Evolutionary conservation across 1,284 basidiomycete species (phyloP), one percentile per base, ranked within the genome.

Genomic region (Malassezia obtusa): DNA sequence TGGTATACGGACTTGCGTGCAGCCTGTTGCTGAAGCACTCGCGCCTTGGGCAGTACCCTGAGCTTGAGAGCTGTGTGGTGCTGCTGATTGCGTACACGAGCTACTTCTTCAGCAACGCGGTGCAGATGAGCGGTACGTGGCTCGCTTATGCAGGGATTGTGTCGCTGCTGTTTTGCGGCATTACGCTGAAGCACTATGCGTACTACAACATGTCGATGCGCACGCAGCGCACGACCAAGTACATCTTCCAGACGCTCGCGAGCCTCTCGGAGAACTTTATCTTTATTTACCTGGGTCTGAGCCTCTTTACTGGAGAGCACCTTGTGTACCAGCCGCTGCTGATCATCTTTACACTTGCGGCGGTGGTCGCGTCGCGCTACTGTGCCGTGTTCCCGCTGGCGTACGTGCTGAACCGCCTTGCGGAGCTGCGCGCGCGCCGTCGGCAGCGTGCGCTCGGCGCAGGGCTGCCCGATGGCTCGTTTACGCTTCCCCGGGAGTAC

Each of bases 131-230:
- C 62, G 38, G 35, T 36, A 21, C 17, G 19, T 14, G 22, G 5
- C 21, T 9, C 5, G 15, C 25, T 26, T 14, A 44, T 11, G 8
- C 35, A 36, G 92, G 94, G 45, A 96, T 98, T 76, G 92, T 98
- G 36, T 95, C 91, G 0, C 82, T 98, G 26, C 82, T 98, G 31
- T 96, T 99, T 79, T 98, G 92, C 75, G 92, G 92, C 57, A 95
- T 99, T 76, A 99, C 92, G 0, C 82, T 99, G 67, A 98, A 98
- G 76, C 94, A 98, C 75, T 98, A 99, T 70, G 92, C 92, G 3
- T 96, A 95, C 74, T 91, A 96, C 78, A 98, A 89, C 52, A 99
- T 99, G 92, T 95, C 90, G 4, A 82, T 82, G 24, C 83, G 87
- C 50, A 96, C 94, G 0, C 94, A 98, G 71, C 81, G 86, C 39